Evolutionary conservation across 371 early-diverging fungal genomes (phyloP).

Genomic region (Circinella umbellata): DNA sequence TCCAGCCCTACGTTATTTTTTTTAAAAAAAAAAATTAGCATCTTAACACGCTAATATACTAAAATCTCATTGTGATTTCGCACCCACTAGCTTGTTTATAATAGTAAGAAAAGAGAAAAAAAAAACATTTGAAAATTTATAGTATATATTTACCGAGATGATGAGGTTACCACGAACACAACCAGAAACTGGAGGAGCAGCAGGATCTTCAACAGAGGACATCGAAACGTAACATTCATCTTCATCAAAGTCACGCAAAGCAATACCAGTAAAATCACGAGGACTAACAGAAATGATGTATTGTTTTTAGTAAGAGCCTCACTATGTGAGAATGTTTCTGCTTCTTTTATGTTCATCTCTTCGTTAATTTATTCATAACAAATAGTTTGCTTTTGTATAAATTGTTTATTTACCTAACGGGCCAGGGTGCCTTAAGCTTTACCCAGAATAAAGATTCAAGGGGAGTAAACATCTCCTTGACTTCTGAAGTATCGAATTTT

Average conservation of each 20-base stretch:
- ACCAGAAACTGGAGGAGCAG: slow-evolving; percentile 21
- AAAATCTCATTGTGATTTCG: too few relatives aligned
- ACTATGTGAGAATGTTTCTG: too few relatives aligned
- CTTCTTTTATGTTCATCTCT: too few relatives aligned
- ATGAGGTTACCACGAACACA: slow-evolving; percentile 46
- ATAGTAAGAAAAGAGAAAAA: too few relatives aligned
- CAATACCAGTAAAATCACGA: slow-evolving; percentile 23
- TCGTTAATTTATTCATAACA: background rate
- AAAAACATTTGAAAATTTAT: too few relatives aligned
- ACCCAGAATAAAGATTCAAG: slow-evolving; percentile 46
- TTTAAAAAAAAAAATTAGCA: background rate
- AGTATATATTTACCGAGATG: slow-evolving; percentile 25
- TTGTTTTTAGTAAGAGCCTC: too few relatives aligned
- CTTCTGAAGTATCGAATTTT: slow-evolving; percentile 44
- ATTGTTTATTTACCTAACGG: slow-evolving; percentile 34
- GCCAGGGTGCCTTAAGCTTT: slow-evolving; percentile 53
- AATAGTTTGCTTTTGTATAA: background rate
- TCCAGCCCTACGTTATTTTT: slow-evolving; percentile 39
- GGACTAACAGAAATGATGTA: slow-evolving; percentile 12
- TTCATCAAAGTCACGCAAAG: slow-evolving; percentile 23
- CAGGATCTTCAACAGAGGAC: slow-evolving; percentile 37
- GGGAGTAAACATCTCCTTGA: slow-evolving; percentile 36
- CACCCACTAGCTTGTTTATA: too few relatives aligned
- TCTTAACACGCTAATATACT: too few relatives aligned
- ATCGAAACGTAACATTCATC: slow-evolving; percentile 30